A percentile compares a stretch with the other conserved stretches of the same genome.
Evolutionary conservation across 2,329 filamentous ascomycete species (phyloP).

Genomic region (Pseudogymnoascus sp.): DNA sequence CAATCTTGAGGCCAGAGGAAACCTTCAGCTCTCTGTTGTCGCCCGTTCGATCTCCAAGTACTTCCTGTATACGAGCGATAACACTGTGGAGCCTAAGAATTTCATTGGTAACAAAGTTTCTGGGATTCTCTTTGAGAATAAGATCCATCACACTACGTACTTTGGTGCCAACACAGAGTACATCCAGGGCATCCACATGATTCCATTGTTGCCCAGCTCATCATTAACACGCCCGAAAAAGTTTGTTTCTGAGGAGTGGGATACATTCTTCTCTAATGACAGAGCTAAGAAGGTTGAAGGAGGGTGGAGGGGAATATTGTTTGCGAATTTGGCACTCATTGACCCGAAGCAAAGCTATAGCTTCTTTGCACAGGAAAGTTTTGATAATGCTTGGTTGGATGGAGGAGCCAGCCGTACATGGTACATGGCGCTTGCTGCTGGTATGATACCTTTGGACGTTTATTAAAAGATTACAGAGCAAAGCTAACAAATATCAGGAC

Average conservation of each 20-base stretch:
- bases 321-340: slow-evolving; percentile 72
- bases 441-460: slow-evolving; percentile 33
- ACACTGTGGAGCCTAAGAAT: slow-evolving; percentile 63
- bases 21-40: slow-evolving; percentile 76
- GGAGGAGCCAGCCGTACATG: slow-evolving; percentile 78
- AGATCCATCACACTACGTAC: slow-evolving; percentile 87
- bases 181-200: slow-evolving; percentile 47
- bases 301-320: slow-evolving; percentile 82
- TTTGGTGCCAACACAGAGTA: slow-evolving; percentile 70
- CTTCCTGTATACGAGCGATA: slow-evolving; percentile 70
- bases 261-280: slow-evolving; percentile 64
- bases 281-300: slow-evolving; percentile 59
- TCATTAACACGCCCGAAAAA: slow-evolving; percentile 56
- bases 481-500: not conserved
- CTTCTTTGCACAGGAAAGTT: slow-evolving; percentile 64
- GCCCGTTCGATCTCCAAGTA: slow-evolving; percentile 68
- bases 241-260: slow-evolving; percentile 82
- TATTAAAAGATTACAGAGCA: not conserved
- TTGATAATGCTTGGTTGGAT: slow-evolving; percentile 66
- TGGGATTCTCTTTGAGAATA: slow-evolving; percentile 83
- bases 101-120: slow-evolving; percentile 74
- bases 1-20: slow-evolving; percentile 69
- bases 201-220: slow-evolving; percentile 38
- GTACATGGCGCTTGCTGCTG: slow-evolving; percentile 75
- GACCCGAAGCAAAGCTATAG: slow-evolving; percentile 63